Evolutionary conservation across 1,139 yeast genomes (phyloP), one percentile per base, ranked within the genome.

Genomic region (Suzukiozyma palmioleophila): DNA sequence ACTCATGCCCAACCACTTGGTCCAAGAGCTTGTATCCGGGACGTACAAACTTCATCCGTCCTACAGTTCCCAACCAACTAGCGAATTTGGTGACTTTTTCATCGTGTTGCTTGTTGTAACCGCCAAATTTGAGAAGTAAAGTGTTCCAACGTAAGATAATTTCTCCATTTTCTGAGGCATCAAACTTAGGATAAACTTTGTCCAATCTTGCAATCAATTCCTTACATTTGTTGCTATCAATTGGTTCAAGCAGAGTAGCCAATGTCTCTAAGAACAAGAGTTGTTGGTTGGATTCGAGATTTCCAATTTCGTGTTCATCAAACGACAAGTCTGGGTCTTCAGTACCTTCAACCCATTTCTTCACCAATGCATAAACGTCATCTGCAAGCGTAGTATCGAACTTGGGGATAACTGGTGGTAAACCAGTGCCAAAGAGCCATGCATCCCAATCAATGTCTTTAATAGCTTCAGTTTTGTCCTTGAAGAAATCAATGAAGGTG

Each of bases 21-120:
- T 47, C 46, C 39, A 68, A 57, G 21, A 66, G 47, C 30, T 50
- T 57, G 46, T 64, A 67, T 3, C 73, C 73, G 1, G 73, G 74
- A 44, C 73, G 54, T 11, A 66, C 71, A 39, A 57, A 68, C 48
- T 68, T 68, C 74, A 68, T 68, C 46, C 74, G 54, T 14, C 74
- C 74, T 26, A 66, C 67, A 0, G 66, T 55, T 5, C 72, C 72
- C 41, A 68, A 55, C 73, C 73, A 68, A 25, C 46, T 46, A 3
- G 71, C 64, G 47, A 64, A 62, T 2, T 41, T 36, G 10, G 33
- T 32, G 1, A 61, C 67, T 3, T 52, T 39, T 4, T 37, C 43
- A 27, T 58, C 59, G 2, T 38, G 34, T 2, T 49, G 43, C 18
- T 47, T 41, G 39, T 48, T 59, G 14, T 13, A 29, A 13, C 53